Evolutionary conservation across 176 grass and related monocot species (phyloP), one percentile per base, ranked within the genome.

Genomic region (Cenchrus purpureus): DNA sequence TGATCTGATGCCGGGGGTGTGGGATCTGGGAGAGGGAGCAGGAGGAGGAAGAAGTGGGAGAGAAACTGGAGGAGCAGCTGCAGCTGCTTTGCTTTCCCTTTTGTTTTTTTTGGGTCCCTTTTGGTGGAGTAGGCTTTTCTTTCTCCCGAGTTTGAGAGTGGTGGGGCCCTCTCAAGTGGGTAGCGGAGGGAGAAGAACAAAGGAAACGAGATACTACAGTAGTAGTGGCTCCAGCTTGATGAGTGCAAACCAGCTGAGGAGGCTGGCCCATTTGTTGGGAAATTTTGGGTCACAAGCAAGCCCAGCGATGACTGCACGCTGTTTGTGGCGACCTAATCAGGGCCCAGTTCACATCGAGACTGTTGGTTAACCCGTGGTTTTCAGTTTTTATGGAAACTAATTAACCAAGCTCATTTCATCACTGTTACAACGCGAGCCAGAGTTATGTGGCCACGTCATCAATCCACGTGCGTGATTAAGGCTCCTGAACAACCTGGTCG

Each of bases 41-140:
- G 19, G 22, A 65, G 83, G 46, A 31, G 7, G 58, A 65, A 25
- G 76, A 48, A 13, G 12, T 0, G 40, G 2, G 16, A 15, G 12
- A 28, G 17, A 7, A 4, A 3, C 68, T 12, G 32, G 31, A 16
- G n/a, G 7, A n/a, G 52, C 15, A 6, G 73, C 29, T 56, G 74
- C 9, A 42, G 77, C 44, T 51, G 73, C 61, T 80, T 74, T 79
- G 60, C 82, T 80, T 74, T 76, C 44, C 52, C 53, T 52, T 63
- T 72, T 72, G 69, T 49, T 25, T 50, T 50, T 50, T 50, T n/a
- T 40, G 25, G 54, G n/a, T 1, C 64, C 12, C 14, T 81, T 82
- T 82, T 78, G 72, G 78, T 72, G 78, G 78, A 86, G 83, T 77
- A 71, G 83, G 45, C 62, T 50, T 68, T 11, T 46, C 72, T 76